Evolutionary conservation across 768 basidiomycete species (phyloP), one percentile per base, ranked within the genome.

Genomic region (Crassisporium funariophilum): DNA sequence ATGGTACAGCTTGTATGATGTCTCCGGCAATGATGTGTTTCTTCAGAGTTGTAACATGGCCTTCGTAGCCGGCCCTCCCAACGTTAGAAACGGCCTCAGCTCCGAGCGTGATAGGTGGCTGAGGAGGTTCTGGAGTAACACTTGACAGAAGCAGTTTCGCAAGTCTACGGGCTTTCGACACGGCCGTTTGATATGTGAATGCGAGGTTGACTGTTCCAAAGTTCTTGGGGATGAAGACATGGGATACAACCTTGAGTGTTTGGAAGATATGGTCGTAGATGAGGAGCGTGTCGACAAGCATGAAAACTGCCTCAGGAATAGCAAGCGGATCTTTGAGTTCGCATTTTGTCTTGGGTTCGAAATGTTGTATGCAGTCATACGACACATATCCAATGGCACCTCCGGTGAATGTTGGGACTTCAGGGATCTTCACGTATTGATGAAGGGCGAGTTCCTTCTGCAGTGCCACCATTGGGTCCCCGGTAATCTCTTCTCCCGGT

Each of bases 1-100:
- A 95, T 6, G 97, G 97, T 5, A 99, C 97, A 2, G 97, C 97
- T 68, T 99, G 97, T 55, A 99, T 98, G 61, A 99, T 98, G 69
- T 99, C 95, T 21, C 97, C 97, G 13, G 86, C 88, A 46, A 98
- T 76, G 45, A 99, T 97, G 63, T 92, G 94, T 60, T 95, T 78
- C 73, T 98, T 98, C 46, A 99, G 74, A 45, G 77, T 82, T 35
- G 94, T 92, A 11, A 99, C 97, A 59, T 95, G 95, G 4, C 66
- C 68, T 64, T 98, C 85, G 66, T 98, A 99, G 0, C 97, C 97
- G 35, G 75, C 80, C 66, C 92, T 90, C 13, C 97, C 97, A 13
- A 98, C 90, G 61, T 98, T 98, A 8, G 93, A 95, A 6, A 84
- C 77, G 12, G 82, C 78, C 55, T 88, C 76, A 9, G 75, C 71